A percentile compares a stretch with the other conserved stretches of the same genome.
These are phyloP conservation scores for Xylaria curta DNA, from an alignment of 495 filamentous ascomycete species.

Conservation along the genomic window DNA sequence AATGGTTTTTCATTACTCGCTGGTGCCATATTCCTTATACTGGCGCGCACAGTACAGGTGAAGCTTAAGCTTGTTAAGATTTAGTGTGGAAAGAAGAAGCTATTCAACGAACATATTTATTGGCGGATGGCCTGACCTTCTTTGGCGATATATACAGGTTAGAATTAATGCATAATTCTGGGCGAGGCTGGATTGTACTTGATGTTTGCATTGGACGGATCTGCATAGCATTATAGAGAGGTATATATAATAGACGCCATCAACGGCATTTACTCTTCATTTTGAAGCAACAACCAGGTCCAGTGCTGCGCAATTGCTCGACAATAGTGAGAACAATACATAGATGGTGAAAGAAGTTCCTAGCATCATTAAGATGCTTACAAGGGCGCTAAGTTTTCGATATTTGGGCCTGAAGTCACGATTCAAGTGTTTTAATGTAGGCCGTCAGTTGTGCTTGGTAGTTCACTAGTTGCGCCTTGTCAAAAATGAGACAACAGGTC, in stretches of 20 bases:
- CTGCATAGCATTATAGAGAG: not conserved
- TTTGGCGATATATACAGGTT: not conserved
- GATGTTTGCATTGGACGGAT: conserved; percentile 12
- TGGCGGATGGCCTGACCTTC: not conserved
- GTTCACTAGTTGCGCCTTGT: too few species aligned
- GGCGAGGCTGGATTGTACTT: not conserved
- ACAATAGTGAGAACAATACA: not conserved
- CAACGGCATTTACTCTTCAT: not conserved
- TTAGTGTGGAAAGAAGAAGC: conserved; percentile 14
- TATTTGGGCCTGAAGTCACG: too few species aligned
- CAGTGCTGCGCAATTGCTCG: not conserved
- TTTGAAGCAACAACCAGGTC: not conserved
- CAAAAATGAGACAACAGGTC: too few species aligned
- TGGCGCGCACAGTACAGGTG: conserved; percentile 48
- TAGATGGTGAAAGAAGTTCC: not conserved
- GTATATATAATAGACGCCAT: conserved; percentile 12
- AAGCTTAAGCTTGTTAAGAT: conserved; percentile 50
- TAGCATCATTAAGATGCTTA: too few species aligned
- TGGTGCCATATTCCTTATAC: conserved; percentile 57
- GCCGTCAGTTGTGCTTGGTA: too few species aligned
- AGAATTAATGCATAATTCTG: not conserved
- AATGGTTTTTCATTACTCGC: conserved; percentile 65
- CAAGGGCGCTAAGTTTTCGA: too few species aligned
- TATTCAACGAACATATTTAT: not conserved
- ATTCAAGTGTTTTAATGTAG: too few species aligned